Evolutionary conservation across 257 asterid genomes (phyloP), one percentile per base, ranked within the genome.

Genomic region (Ilex aquifolium): DNA sequence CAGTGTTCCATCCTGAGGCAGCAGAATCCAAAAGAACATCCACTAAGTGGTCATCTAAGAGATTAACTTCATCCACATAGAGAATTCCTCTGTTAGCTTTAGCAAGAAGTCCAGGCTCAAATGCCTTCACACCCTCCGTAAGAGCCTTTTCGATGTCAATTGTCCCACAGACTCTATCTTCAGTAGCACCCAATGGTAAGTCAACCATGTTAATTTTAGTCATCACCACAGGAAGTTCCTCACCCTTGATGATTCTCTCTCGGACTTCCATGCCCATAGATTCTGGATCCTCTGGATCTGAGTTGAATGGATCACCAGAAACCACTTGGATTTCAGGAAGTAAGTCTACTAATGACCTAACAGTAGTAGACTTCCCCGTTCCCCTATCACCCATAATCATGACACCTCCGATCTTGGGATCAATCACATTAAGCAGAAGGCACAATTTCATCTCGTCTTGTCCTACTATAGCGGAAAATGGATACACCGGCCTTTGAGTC

Each of bases 371-470:
- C 63, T 93, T 93, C 61, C 99, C 97, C 0, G 99, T 93, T 64
- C 99, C 97, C 55, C 99, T 78, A 57, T 93, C 96, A 6, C 97
- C 95, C 99, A 93, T 90, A 56, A 93, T 93, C 97, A 93, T 93
- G 42, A 93, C 99, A 10, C 97, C 96, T 57, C 99, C 97, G n/a
- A 93, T 93, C 69, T 93, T 90, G 3, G 97, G 96, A 62, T 93
- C 99, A 30, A 93, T 87, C 53, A 93, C 96, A 65, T 93, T 93
- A 69, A 90, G 64, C 56, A 85, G 70, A 32, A 87, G 94, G 77
- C 96, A 90, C 14, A 90, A 78, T 57, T 93, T 93, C 99, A 93
- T 93, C 76, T 93, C 97, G 31, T 90, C 97, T 70, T 93, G 99
- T 44, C 99, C 99, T 16, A 93, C 97, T 80, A 93, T 90, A 27